Evolutionary conservation across 306 rosid species (phyloP), one percentile per base, ranked within the genome.

Genomic region (Luffa acutangula): DNA sequence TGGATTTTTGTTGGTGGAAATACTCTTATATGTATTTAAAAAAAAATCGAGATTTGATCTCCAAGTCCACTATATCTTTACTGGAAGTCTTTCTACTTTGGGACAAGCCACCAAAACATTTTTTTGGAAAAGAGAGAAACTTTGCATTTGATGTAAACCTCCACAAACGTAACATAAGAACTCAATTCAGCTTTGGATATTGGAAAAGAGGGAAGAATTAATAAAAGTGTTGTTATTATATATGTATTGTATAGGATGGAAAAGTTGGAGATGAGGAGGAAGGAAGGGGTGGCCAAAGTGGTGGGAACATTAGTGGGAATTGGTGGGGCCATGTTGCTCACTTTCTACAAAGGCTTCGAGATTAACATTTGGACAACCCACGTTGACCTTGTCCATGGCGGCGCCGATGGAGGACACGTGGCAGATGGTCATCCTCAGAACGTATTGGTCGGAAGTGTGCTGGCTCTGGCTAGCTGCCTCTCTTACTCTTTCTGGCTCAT

Each of bases 271-370:
- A 48, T 85, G 21, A 74, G 83, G 60, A 85, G 78, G 59, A 64
- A 75, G 39, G 58, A 81, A 4, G 97, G 97, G 64, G 85, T 82
- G 82, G 91, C 93, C 0, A 93, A 89, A 73, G 82, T 89, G 80
- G 6, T 82, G 25, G 97, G 96, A 78, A 79, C 97, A 4, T 7
- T 88, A 34, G 20, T 81, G 21, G 94, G 97, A 73, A 86, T 93
- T 37, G 90, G 92, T 60, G 97, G 96, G 76, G 94, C 97, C 48
- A 88, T 89, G 93, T 2, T 91, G 33, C 73, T 93, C 48, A 89
- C 93, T 0, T 84, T 91, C 72, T 64, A 87, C 81, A 88, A 81
- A 82, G 97, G 96, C 2, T 31, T 58, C 14, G 83, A 88, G 51
- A 77, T 91, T 46, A 4, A 87, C 58, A 80, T 93, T 3, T 88